Evolutionary conservation across 331 rosid genomes (phyloP).

Genomic region (Rosa hybrid): DNA sequence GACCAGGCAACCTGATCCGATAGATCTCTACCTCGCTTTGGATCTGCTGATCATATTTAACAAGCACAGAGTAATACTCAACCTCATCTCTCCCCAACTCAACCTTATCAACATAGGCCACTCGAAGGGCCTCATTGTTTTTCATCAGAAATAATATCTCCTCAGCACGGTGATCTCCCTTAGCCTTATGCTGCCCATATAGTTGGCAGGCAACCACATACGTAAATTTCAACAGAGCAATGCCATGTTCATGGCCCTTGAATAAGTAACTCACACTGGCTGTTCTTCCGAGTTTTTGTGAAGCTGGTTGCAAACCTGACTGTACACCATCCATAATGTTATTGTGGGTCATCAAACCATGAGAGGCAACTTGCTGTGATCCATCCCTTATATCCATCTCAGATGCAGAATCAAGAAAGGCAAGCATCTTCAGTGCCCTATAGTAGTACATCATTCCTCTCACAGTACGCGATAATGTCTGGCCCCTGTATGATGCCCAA

Average conservation of each 20-base stretch:
- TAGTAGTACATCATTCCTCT: conserved; percentile 97
- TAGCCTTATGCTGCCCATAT: conserved; percentile 81
- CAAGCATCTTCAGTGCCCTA: conserved; percentile 87
- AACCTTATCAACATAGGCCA: conserved; percentile 91
- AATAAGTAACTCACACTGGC: conserved; percentile 53
- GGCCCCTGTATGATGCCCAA: conserved; percentile 98
- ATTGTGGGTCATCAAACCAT: conserved; percentile 42
- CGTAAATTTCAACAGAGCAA: conserved; percentile 82
- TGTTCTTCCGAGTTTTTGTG: conserved; percentile 48
- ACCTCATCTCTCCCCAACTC: conserved; percentile 57
- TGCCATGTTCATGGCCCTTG: conserved; percentile 74
- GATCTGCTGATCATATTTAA: conserved; percentile 77
- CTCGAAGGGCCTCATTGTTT: conserved; percentile 89
- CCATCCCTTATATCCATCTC: conserved; percentile 66
- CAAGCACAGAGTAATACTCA: conserved; percentile 92
- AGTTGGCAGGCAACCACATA: conserved; percentile 91
- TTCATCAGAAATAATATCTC: conserved; percentile 79
- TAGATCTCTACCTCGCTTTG: conserved; percentile 80
- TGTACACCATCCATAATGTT: conserved; percentile 40
- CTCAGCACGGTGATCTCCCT: conserved; percentile 74
- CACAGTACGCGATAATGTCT: conserved; percentile 88
- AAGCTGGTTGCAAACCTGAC: conserved; percentile 36
- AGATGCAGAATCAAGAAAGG: conserved; percentile 85
- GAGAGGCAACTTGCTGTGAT: conserved; percentile 54
- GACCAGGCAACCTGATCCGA: conserved; percentile 88